phyloP scores from a whole-genome alignment of 1,284 basidiomycete species.

The Moniliophthora roreri region DNA sequence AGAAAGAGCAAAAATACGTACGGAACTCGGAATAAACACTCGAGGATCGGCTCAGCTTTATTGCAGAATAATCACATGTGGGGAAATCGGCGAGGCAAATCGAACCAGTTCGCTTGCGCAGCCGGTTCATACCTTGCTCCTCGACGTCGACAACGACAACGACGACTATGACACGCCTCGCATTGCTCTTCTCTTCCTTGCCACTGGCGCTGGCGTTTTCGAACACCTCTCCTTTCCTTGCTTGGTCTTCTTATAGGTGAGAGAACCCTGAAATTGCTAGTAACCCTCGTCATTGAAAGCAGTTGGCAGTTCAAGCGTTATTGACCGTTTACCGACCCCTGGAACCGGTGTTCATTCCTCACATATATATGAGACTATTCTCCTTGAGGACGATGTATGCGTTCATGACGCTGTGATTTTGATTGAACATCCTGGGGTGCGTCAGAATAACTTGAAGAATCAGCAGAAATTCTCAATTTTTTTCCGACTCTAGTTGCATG shows the following conservation, averaged over 20 bases:
- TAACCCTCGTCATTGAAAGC: no score
- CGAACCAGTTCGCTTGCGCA: neutral
- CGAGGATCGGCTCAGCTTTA: no score
- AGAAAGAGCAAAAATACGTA: neutral
- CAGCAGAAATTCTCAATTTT: neutral
- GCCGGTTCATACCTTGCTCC: neutral
- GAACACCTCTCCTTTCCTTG: constrained; percentile 59
- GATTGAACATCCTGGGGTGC: constrained; percentile 67
- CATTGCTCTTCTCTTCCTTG: constrained; percentile 33
- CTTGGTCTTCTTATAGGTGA: constrained; percentile 70
- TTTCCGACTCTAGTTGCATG: constrained; percentile 52
- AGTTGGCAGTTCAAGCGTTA: constrained; percentile 47
- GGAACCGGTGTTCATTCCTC: constrained; percentile 29
- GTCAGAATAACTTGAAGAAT: constrained; percentile 20
- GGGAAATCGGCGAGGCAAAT: neutral
- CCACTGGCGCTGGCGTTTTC: constrained; percentile 53
- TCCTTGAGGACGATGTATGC: constrained; percentile 51
- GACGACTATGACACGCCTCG: constrained; percentile 14
- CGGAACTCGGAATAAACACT: constrained; percentile 3
- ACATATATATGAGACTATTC: constrained; percentile 43
- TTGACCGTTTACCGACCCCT: constrained; percentile 39
- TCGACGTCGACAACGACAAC: constrained; percentile 6
- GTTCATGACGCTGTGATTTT: constrained; percentile 63
- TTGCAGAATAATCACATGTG: no score
- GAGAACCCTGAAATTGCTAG: no score